Evolutionary conservation across 106 monocot genomes (phyloP).

Genomic region (Triglochin maritima): DNA sequence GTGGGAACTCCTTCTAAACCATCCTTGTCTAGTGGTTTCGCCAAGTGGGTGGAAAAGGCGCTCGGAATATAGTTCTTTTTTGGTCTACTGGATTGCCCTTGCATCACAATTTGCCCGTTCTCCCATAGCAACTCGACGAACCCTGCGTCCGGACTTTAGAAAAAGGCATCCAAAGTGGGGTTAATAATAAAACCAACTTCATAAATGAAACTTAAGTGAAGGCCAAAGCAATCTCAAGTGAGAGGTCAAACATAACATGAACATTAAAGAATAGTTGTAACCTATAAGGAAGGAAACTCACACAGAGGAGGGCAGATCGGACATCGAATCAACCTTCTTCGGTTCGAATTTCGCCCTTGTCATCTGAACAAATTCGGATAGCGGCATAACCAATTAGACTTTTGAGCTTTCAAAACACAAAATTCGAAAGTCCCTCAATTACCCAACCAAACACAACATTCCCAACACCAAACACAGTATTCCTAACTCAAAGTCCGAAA

Average conservation of each 20-base stretch:
- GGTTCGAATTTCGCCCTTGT: background rate
- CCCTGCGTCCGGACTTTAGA: constrained; percentile 3
- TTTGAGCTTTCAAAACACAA: no score
- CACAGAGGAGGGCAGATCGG: constrained; percentile 1
- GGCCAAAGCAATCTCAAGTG: no score
- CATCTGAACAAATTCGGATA: background rate
- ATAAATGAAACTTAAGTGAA: background rate
- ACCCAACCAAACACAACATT: background rate
- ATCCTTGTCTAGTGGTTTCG: constrained; percentile 1
- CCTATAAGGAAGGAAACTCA: background rate
- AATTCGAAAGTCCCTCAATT: background rate
- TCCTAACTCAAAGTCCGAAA: background rate
- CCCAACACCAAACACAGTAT: no score
- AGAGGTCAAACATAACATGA: no score
- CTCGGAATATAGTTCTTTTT: constrained; percentile 8
- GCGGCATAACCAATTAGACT: background rate
- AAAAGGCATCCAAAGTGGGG: background rate
- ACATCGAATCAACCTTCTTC: background rate
- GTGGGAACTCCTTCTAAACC: constrained; percentile 1
- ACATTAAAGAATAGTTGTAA: no score
- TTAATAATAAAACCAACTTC: background rate
- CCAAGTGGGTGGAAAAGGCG: background rate
- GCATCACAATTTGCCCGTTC: constrained; percentile 42
- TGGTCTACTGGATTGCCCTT: constrained; percentile 16
- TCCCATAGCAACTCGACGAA: constrained; percentile 53